Evolutionary conservation across 495 filamentous ascomycete genomes (phyloP).

Genomic region (Astrothelium macrocarpum): DNA sequence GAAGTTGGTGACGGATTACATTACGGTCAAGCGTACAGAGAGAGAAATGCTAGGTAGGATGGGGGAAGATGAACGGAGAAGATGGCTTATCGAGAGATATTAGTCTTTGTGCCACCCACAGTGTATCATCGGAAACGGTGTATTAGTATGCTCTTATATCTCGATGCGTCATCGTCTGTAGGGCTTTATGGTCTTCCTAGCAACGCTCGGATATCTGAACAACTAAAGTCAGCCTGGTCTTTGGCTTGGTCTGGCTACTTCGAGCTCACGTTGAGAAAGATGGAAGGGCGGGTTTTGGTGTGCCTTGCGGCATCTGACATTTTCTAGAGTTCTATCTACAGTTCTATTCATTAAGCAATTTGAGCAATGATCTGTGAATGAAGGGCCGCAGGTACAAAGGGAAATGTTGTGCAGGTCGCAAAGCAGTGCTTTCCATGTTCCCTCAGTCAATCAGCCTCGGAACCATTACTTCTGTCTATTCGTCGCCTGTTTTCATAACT

Average conservation of each 20-base stretch:
- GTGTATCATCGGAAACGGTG: too few species aligned
- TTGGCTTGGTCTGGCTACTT: too few species aligned
- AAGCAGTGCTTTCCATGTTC: background rate
- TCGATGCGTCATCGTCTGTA: too few species aligned
- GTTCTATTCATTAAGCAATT: slow-evolving; percentile 1
- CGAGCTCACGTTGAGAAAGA: background rate
- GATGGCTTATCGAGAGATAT: slow-evolving; percentile 33
- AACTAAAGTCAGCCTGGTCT: too few species aligned
- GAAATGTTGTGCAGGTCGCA: background rate
- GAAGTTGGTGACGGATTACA: slow-evolving; percentile 24
- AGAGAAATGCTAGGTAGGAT: slow-evolving; percentile 30
- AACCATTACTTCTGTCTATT: background rate
- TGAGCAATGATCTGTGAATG: background rate
- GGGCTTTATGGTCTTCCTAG: too few species aligned
- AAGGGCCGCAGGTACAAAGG: background rate
- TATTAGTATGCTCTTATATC: too few species aligned
- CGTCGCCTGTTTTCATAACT: too few species aligned
- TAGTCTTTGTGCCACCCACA: too few species aligned
- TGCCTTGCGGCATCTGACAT: background rate
- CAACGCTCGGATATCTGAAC: too few species aligned
- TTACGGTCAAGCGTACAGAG: slow-evolving; percentile 30
- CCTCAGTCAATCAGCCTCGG: background rate
- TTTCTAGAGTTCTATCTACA: background rate
- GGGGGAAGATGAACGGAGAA: slow-evolving; percentile 23
- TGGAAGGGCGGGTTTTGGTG: background rate